Evolutionary conservation across 305 asterid species (phyloP).

Genomic region (Nicotiana rustica): DNA sequence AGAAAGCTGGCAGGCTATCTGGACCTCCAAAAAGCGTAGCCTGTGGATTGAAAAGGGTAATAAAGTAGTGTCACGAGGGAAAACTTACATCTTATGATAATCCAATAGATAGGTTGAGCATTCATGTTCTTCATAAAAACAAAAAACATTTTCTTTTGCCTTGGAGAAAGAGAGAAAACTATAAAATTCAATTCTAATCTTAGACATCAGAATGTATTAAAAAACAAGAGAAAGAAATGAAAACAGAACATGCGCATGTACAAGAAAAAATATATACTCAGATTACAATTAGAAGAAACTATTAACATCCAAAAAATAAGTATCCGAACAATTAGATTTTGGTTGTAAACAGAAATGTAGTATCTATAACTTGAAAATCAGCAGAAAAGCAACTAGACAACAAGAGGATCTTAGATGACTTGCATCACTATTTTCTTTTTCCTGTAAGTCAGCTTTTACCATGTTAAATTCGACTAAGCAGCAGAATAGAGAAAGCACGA

Average conservation of each 20-base stretch:
- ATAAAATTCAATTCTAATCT: neutral
- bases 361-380: neutral
- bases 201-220: neutral
- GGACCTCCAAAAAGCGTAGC: slow-evolving; percentile 89
- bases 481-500: neutral
- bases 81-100: neutral
- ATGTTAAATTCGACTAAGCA: neutral
- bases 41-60: slow-evolving; percentile 45
- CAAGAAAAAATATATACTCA: neutral
- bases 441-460: neutral
- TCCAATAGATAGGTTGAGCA: neutral
- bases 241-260: neutral
- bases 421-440: neutral
- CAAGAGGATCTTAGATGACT: neutral
- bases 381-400: neutral
- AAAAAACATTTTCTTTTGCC: neutral
- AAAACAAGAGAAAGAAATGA: neutral
- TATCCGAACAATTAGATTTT: neutral
- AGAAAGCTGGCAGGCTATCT: slow-evolving; percentile 70
- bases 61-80: neutral
- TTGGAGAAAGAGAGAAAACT: neutral
- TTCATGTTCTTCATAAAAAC: neutral
- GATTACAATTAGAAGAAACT: neutral
- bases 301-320: neutral
- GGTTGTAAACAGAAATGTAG: neutral